Evolutionary conservation across 352 stramenopile genomes (phyloP), one percentile per base, ranked within the genome.

Genomic region (Thraustotheca clavata): DNA sequence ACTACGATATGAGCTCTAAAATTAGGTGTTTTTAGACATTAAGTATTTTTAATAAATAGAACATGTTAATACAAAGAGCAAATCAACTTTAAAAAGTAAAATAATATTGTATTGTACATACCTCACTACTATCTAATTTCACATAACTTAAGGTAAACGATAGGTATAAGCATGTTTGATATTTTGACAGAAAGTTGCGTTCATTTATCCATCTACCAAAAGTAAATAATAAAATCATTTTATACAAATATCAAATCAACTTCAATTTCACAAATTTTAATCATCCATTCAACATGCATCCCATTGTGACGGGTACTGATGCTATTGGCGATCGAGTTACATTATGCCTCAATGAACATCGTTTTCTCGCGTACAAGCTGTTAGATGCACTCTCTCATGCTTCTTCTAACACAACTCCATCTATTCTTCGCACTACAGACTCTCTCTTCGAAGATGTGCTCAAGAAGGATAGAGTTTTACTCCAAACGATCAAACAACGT

Each of bases 281-380:
- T 14, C 9, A 20, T 31, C 11, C 43, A 52, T 52, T 52, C 43
- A 24, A 52, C 43, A 9, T 24, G 43, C n/a, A 24, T 35, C 43
- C 43, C 43, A 52, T 52, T 24, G 43, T 31, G 24, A 31, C 24
- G 14, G 34, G 7, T 31, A 52, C 9, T 31, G 34, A 24, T 24
- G 39, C 43, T 11, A 81, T 92, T 24, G 77, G 77, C 9, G 80
- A 92, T 26, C 72, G 88, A 48, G 79, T 88, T 40, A 78, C 88
- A 66, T 71, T 89, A 41, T 74, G 70, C 52, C 71, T 92, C 48
- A 79, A 92, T 59, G 83, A 90, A 72, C 83, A 92, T 72, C 80
- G 83, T 49, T 92, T 89, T 69, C 69, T 92, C 22, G 81, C 89
- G 52, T 90, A 82, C 14, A 92, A 92, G 69, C 71, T 92, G 31